Percentiles rank a stretch among this genome's conserved stretches.
Conservation (phyloP, 192 early-diverging fungal genomes). For the Lunasporangiospora selenospora region DNA sequence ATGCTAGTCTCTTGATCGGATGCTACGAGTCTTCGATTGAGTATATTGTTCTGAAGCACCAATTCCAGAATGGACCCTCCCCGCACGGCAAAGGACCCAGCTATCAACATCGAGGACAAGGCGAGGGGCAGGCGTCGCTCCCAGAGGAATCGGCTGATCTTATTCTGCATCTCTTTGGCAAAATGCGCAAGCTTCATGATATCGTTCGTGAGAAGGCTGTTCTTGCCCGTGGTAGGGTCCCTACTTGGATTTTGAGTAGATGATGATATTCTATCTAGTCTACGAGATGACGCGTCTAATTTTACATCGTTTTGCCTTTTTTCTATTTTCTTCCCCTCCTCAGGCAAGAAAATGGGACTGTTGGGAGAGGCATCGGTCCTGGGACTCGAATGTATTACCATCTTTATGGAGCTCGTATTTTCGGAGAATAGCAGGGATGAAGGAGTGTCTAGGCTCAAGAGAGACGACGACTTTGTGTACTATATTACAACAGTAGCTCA, state of each 20-base stretch:
- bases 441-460: too few relatives aligned
- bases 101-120: not conserved
- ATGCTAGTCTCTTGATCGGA: slow-evolving; percentile 58
- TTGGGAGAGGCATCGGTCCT: slow-evolving; percentile 34
- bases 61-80: not conserved
- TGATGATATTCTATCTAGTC: too few relatives aligned
- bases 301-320: too few relatives aligned
- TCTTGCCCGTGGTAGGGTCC: slow-evolving; percentile 50
- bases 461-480: slow-evolving; percentile 58
- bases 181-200: slow-evolving; percentile 48
- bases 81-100: slow-evolving; percentile 16
- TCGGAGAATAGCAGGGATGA: too few relatives aligned
- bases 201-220: slow-evolving; percentile 53
- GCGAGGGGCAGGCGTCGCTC: slow-evolving; percentile 6
- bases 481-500: slow-evolving; percentile 53
- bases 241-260: too few relatives aligned
- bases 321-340: not conserved
- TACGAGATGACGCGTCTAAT: too few relatives aligned
- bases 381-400: slow-evolving; percentile 45
- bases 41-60: slow-evolving; percentile 30
- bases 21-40: slow-evolving; percentile 62
- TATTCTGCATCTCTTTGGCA: slow-evolving; percentile 54
- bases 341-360: slow-evolving; percentile 27
- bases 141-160: slow-evolving; percentile 34
- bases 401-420: slow-evolving; percentile 48